A percentile compares a stretch with the other conserved stretches of the same genome.
Conservation (phyloP, 345 rosid species). For the Eucalyptus coolabah region DNA sequence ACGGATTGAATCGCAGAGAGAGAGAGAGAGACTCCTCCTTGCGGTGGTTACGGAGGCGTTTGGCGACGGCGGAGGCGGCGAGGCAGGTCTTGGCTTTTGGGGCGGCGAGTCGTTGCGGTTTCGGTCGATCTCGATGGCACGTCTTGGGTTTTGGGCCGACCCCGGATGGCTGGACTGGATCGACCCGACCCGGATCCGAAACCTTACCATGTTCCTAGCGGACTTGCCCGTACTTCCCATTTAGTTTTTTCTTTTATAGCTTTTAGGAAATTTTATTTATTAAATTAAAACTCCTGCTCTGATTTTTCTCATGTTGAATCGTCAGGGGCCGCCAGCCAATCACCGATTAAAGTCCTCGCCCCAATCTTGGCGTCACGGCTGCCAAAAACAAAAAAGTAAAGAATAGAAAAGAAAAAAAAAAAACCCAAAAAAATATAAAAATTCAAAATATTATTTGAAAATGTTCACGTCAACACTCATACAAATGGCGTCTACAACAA, state of each 20-base stretch:
- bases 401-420: too few species aligned
- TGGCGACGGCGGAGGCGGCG: background rate
- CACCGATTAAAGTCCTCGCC: background rate
- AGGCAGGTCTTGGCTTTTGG: background rate
- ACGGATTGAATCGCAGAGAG: background rate
- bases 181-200: background rate
- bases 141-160: background rate
- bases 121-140: background rate
- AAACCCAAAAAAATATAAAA: background rate
- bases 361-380: background rate
- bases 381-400: too few species aligned
- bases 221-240: background rate
- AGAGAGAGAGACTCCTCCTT: background rate
- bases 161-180: background rate
- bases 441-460: too few species aligned
- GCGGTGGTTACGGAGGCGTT: background rate
- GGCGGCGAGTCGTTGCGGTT: background rate
- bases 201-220: background rate
- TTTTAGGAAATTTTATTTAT: background rate
- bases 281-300: background rate
- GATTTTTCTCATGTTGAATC: background rate
- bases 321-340: background rate
- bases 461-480: too few species aligned
- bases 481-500: fast-evolving
- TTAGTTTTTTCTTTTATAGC: background rate